Evolutionary conservation across 2,329 filamentous ascomycete genomes (phyloP).

Genomic region (Arthrobotrys pseudoclavata): DNA sequence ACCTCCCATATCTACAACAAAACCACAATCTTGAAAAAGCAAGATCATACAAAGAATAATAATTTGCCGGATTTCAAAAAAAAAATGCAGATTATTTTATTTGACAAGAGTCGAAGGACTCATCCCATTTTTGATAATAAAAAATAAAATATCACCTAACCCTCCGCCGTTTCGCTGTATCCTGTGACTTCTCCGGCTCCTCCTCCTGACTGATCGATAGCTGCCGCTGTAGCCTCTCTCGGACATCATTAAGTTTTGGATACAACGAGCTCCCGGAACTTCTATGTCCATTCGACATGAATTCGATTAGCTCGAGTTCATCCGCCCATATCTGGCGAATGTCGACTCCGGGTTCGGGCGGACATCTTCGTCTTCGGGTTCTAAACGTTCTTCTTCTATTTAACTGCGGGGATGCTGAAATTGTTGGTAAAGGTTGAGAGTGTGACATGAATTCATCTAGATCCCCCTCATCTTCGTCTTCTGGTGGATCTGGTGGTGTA

Average conservation of each 20-base stretch:
- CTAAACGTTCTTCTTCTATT: conserved; percentile 33
- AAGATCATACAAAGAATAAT: conserved; percentile 26
- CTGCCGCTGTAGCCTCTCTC: conserved; percentile 34
- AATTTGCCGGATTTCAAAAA: not conserved
- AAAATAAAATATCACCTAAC: conserved; percentile 16
- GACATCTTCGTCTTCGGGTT: conserved; percentile 43
- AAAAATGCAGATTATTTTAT: not conserved
- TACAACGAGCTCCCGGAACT: conserved; percentile 52
- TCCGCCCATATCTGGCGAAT: conserved; percentile 59
- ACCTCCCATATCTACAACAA: conserved; percentile 25
- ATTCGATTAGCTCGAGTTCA: conserved; percentile 58
- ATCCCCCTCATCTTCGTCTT: conserved; percentile 34
- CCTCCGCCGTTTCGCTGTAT: conserved; percentile 19
- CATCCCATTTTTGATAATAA: not conserved
- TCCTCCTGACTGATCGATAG: conserved; percentile 37
- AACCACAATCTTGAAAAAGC: not conserved
- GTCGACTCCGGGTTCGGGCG: conserved; percentile 44
- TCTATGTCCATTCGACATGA: conserved; percentile 48
- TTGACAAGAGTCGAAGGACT: not conserved
- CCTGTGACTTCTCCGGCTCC: conserved; percentile 9
- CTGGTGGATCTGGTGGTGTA: conserved; percentile 37
- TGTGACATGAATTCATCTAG: conserved; percentile 33
- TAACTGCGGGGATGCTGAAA: conserved; percentile 25
- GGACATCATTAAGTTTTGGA: conserved; percentile 51
- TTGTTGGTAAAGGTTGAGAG: conserved; percentile 47